Evolutionary conservation across 2,329 filamentous ascomycete genomes (phyloP), one percentile per base, ranked within the genome.

Genomic region (Bipolaris oryzae): DNA sequence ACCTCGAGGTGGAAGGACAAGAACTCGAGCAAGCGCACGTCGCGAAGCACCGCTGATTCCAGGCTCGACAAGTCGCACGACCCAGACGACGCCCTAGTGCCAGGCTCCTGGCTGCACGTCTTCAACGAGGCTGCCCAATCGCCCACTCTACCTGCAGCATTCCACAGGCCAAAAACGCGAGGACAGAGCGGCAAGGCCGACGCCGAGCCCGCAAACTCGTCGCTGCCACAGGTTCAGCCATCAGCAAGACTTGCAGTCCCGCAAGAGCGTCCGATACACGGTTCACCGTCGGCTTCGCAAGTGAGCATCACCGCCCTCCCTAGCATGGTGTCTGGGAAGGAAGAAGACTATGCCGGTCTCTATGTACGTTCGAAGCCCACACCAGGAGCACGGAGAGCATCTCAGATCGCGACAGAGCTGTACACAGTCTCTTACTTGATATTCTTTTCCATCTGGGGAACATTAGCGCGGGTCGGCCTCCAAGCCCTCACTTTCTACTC

Each of bases 381-480:
- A 1, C 57, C 63, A 4, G 25, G 39, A 5, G 59, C 59, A 15
- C 58, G 56, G 39, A 61, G 52, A 46, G 60, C 62, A 9, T 72
- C 77, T 2, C 64, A 59, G 20, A 62, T 69, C 18, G 68, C 74
- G 7, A 80, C 77, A 0, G 68, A 79, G 42, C 55, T 80, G 7
- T 81, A 92, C 76, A 92, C 88, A 1, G 72, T 92, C 58, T 92
- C 91, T 0, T 91, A 96, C 75, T 85, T 97, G 21, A 81, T 96
- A 56, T 82, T 97, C 70, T 97, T 96, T 76, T 87, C 93, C 16
- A 83, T 97, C 16, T 77, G 94, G 37, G 94, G 94, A 34, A 95
- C 92, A 0, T 83, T 97, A 23, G 90, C 92, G 0, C 86, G 94
- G 10, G 79, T 97, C 0, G 93, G 92, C 3, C 78, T 96, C 7